Evolutionary conservation across 352 stramenopile species (phyloP).

Genomic region (Phytopythium sindhum): DNA sequence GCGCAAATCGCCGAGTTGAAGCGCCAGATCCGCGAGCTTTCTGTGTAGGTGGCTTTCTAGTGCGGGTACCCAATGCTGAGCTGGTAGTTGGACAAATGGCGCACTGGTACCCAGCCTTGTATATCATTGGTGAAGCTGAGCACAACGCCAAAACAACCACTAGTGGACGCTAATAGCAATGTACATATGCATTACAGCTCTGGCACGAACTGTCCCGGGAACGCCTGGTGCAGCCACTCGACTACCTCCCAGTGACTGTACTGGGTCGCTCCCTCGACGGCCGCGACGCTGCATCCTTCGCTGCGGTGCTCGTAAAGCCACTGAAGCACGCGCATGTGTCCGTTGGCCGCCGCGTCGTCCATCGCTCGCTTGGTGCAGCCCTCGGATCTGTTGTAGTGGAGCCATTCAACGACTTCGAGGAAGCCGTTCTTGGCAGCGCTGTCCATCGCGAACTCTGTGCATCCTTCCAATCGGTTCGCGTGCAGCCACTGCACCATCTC

Average conservation of each 20-base stretch:
- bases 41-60: no score
- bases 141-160: no score
- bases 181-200: background rate
- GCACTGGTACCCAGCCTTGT: no score
- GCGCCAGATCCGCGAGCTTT: background rate
- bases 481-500: conserved; percentile 11
- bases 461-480: conserved; percentile 7
- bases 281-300: conserved; percentile 12
- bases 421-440: conserved; percentile 23
- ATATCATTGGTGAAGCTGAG: background rate
- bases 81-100: no score
- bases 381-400: conserved; percentile 13
- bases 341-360: conserved; percentile 17
- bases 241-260: conserved; percentile 3
- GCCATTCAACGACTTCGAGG: conserved; percentile 14
- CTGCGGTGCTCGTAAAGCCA: conserved; percentile 16
- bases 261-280: background rate
- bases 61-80: no score
- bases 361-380: conserved; percentile 14
- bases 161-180: no score
- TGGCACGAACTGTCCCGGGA: background rate
- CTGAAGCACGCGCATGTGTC: conserved; percentile 19
- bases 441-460: conserved; percentile 15
- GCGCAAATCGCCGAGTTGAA: background rate
- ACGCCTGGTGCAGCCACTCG: conserved; percentile 4